Conservation (phyloP, 164 flowering plant genomes). For the Dillenia turbinata region DNA sequence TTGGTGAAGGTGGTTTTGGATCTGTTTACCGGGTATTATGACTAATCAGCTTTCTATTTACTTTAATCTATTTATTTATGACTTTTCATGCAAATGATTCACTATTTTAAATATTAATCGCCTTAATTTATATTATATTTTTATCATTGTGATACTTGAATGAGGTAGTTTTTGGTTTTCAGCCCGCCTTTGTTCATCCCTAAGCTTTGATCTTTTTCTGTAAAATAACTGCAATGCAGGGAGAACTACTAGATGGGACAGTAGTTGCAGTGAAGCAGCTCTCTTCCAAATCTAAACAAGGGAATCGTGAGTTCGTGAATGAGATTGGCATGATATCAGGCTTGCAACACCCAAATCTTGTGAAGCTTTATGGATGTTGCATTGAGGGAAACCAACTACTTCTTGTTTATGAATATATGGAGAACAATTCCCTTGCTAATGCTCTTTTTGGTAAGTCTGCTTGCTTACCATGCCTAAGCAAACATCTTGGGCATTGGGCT, state of each 20-base stretch:
- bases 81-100: too few species aligned
- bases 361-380: slow-evolving; percentile 41
- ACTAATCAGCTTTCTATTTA: not conserved
- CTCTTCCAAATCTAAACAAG: slow-evolving; percentile 40
- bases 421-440: slow-evolving; percentile 40
- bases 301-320: slow-evolving; percentile 40
- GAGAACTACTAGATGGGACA: slow-evolving; percentile 30
- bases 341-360: slow-evolving; percentile 42
- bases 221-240: slow-evolving; percentile 16
- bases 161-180: too few species aligned
- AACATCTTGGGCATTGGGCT: too few species aligned
- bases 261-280: slow-evolving; percentile 41
- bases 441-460: slow-evolving; percentile 32
- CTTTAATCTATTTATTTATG: too few species aligned
- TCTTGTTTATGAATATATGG: slow-evolving; percentile 44
- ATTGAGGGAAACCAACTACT: slow-evolving; percentile 34
- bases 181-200: too few species aligned
- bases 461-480: not conserved
- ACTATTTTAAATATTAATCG: too few species aligned
- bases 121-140: too few species aligned
- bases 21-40: slow-evolving; percentile 51
- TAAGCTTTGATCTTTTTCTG: too few species aligned
- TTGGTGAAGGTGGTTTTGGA: slow-evolving; percentile 75
- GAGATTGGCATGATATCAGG: slow-evolving; percentile 45
- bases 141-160: too few species aligned